Evolutionary conservation across 176 grass and related monocot genomes (phyloP).

Genomic region (Triticum timopheevii): DNA sequence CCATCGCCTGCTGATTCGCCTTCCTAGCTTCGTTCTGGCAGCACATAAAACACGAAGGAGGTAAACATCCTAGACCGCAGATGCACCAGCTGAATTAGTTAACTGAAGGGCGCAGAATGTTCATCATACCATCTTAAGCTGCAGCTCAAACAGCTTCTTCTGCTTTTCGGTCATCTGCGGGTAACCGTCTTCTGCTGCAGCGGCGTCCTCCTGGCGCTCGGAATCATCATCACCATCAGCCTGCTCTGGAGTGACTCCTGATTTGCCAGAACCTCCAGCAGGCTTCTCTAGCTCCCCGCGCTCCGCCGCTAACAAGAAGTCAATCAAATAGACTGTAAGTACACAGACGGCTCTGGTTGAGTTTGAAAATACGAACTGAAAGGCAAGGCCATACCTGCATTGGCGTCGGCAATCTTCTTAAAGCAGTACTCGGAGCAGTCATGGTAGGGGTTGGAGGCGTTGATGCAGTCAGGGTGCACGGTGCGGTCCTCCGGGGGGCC

Average conservation of each 20-base stretch:
- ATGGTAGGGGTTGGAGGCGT: constrained; percentile 70
- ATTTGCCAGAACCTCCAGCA: constrained; percentile 14
- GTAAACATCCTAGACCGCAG: background rate
- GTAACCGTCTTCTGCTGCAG: constrained; percentile 40
- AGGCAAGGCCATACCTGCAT: background rate
- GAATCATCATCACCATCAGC: constrained; percentile 13
- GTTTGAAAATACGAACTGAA: background rate
- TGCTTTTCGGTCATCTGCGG: constrained; percentile 79
- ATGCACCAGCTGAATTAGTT: background rate
- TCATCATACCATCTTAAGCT: constrained; percentile 76
- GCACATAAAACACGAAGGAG: background rate
- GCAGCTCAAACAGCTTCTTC: constrained; percentile 72
- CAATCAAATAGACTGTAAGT: background rate
- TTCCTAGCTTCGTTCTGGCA: constrained; percentile 88
- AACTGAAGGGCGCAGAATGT: background rate
- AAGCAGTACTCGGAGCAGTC: constrained; percentile 70
- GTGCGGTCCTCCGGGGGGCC: constrained; percentile 36
- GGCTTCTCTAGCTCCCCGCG: constrained; percentile 8
- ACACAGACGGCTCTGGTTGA: background rate
- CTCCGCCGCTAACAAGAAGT: constrained; percentile 21
- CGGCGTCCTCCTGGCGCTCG: constrained; percentile 8
- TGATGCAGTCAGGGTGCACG: constrained; percentile 69
- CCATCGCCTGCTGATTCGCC: constrained; percentile 88
- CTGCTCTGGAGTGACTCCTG: constrained; percentile 6
- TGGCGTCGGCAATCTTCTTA: constrained; percentile 57